These are phyloP conservation scores for Tylopilus balloui DNA, from an alignment of 768 basidiomycete species.

Conservation along the genomic window DNA sequence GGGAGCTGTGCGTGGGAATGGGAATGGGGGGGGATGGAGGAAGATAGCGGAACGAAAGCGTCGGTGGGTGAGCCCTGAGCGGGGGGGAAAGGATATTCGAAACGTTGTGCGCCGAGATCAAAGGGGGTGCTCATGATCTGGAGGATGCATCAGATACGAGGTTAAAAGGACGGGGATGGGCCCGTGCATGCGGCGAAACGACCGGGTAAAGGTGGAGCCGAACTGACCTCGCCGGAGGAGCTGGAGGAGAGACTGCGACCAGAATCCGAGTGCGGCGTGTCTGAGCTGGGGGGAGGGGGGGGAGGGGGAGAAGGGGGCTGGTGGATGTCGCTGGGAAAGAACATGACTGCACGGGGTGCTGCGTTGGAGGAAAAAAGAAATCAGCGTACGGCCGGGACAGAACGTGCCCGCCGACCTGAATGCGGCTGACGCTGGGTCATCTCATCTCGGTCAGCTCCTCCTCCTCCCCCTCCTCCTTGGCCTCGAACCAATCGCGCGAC, in stretches of 20 bases:
- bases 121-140: slow-evolving; percentile 34
- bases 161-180: no score
- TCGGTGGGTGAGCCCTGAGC: slow-evolving; percentile 30
- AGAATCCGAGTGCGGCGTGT: slow-evolving; percentile 28
- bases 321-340: slow-evolving; percentile 18
- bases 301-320: not conserved
- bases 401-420: no score
- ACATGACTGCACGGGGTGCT: slow-evolving; percentile 15
- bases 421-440: no score
- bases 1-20: slow-evolving; percentile 25
- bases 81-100: slow-evolving; percentile 32
- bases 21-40: slow-evolving; percentile 13
- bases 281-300: slow-evolving; percentile 2
- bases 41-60: slow-evolving; percentile 22
- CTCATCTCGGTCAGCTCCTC: no score
- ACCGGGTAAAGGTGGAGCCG: not conserved
- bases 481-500: not conserved
- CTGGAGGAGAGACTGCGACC: slow-evolving; percentile 29
- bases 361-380: not conserved
- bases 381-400: slow-evolving; percentile 3
- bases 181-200: no score
- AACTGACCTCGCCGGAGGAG: slow-evolving; percentile 32
- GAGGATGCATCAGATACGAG: no score
- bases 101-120: slow-evolving; percentile 31
- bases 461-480: not conserved